phyloP scores from a whole-genome alignment of 2,329 filamentous ascomycete genomes.

The Pseudogymnoascus sp. region DNA sequence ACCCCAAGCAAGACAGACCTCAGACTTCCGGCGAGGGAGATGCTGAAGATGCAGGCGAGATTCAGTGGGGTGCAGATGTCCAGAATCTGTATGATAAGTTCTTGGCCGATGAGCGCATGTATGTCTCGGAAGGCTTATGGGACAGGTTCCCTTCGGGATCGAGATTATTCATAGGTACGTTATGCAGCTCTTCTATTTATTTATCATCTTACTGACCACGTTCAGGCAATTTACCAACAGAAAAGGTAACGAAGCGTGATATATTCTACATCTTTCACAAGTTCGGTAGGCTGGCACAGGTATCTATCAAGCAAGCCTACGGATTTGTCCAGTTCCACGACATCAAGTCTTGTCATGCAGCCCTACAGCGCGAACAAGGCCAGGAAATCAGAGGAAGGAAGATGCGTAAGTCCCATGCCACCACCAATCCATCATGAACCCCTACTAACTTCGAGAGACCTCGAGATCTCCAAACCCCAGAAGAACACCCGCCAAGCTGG shows the following conservation, averaged over 20 bases:
- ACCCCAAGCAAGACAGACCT: constrained; percentile 18
- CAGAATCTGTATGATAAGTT: constrained; percentile 67
- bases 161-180: constrained; percentile 70
- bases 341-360: constrained; percentile 61
- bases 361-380: constrained; percentile 72
- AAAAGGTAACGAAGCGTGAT: constrained; percentile 88
- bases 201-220: neutral
- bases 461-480: constrained; percentile 84
- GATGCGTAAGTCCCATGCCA: constrained; percentile 62
- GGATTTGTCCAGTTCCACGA: constrained; percentile 94
- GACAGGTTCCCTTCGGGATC: constrained; percentile 71
- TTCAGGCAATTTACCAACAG: constrained; percentile 80
- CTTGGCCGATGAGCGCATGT: constrained; percentile 62
- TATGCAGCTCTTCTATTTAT: neutral
- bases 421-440: neutral
- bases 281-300: constrained; percentile 82
- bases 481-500: constrained; percentile 59
- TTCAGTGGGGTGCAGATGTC: constrained; percentile 38
- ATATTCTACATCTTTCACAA: constrained; percentile 84
- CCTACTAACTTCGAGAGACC: constrained; percentile 47
- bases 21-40: constrained; percentile 14
- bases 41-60: constrained; percentile 25
- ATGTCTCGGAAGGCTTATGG: constrained; percentile 73
- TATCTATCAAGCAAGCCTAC: constrained; percentile 93
- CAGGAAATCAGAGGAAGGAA: constrained; percentile 78